Percentiles rank a stretch among this genome's conserved stretches.
phyloP scores from a whole-genome alignment of 192 early-diverging fungal genomes.

The Neocallimastix lanati region DNA sequence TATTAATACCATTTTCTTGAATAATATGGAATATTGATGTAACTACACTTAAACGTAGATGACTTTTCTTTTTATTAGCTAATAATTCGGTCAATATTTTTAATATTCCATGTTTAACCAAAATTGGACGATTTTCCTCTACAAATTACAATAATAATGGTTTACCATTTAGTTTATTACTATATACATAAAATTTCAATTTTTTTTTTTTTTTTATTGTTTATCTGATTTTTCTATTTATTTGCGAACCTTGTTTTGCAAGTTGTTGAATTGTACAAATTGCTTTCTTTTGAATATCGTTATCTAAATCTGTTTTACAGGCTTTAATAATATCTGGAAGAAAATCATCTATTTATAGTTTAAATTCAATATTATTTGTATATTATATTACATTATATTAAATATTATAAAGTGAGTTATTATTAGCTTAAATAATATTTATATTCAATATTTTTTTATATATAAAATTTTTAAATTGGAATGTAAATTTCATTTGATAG shows the following conservation, averaged over 20 bases:
- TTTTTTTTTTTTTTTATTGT: too few relatives aligned
- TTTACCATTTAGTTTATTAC: too few relatives aligned
- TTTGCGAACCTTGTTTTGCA: slow-evolving; percentile 27
- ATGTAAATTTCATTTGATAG: too few relatives aligned
- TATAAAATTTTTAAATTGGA: too few relatives aligned
- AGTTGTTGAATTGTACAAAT: slow-evolving; percentile 48
- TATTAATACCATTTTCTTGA: slow-evolving; percentile 24
- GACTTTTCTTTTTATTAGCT: slow-evolving; percentile 21
- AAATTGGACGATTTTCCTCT: slow-evolving; percentile 35
- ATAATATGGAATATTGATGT: slow-evolving; percentile 53
- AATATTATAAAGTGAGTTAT: too few relatives aligned
- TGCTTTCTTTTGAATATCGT: slow-evolving; percentile 29
- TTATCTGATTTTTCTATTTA: background rate
- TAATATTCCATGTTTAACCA: slow-evolving; percentile 40
- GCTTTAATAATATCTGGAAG: slow-evolving; percentile 33
- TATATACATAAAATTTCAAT: too few relatives aligned
- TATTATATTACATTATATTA: too few relatives aligned
- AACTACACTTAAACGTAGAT: slow-evolving; percentile 40
- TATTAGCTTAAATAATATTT: too few relatives aligned
- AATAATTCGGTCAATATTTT: slow-evolving; percentile 34
- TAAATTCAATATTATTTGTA: too few relatives aligned
- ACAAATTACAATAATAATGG: background rate
- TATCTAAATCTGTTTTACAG: slow-evolving; percentile 19
- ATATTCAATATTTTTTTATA: too few relatives aligned
- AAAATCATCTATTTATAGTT: slow-evolving; percentile 31